Base-by-base conservation (phyloP, 2,329 filamentous ascomycete genomes). In the Fusarium penzigii region DNA sequence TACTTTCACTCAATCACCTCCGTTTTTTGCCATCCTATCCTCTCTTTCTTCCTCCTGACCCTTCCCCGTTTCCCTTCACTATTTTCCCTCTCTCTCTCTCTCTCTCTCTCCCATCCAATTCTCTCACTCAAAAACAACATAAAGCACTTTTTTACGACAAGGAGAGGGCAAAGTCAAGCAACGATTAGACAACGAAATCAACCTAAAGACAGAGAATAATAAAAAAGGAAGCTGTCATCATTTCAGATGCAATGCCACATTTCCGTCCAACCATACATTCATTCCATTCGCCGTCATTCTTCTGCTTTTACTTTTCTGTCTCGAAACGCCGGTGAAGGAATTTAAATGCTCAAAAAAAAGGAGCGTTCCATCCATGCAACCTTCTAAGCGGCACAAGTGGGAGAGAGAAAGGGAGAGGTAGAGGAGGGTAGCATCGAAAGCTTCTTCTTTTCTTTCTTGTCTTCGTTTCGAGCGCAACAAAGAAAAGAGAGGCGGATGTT, bases 171-270 rank as follows among this genome's bases (percentile, higher is more conserved):
- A 11, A 36, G 3, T 36, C 32, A 42, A 40, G 43, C 38, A 52
- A 52, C 42, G 38, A 44, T 25, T 25, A 25, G 20, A 25, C 20
- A 25, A 7, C 20, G 56, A 64, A 61, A 62, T 54, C 40, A 53
- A 52, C 50, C 44, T 34, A 49, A 50, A 54, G 44, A 51, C 20
- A 42, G 38, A 45, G 55, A 58, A 55, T 54, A 54, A 48, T 53
- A 53, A 55, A 54, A 63, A 65, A 44, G 67, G 57, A 57, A 59
- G 52, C 60, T 53, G 62, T 65, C 45, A 66, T 65, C 61, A 65
- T 65, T 65, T 25, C 59, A 65, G 64, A 65, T 63, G 63, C 63
- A 65, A 25, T 65, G 56, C 61, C 63, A 65, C 63, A 63, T 65
- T 65, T 65, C 63, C 59, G 53, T 65, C 61, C 62, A 58, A 61